Base-by-base conservation (phyloP, 176 grass and related monocot species). In the Tuctoria greenei region DNA sequence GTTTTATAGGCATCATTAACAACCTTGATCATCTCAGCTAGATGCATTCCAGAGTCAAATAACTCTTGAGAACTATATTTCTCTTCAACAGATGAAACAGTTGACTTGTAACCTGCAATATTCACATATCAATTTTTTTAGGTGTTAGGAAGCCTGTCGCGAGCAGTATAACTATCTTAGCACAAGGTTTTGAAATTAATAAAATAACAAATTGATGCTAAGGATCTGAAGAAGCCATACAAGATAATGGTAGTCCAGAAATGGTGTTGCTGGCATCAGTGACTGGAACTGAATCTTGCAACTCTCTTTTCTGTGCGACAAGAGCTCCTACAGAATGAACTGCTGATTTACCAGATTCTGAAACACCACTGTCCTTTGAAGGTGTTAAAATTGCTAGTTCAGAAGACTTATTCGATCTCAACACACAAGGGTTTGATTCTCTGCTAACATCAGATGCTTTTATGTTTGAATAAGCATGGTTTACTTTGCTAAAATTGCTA, bases 1-100 rank as follows among this genome's bases (percentile, higher is more conserved):
- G 67, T 73, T 84, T 84, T 73, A 67, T 69, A 89, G 37, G 74
- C 69, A 79, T 89, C 73, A 55, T 82, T 66, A 82, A 76, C 77
- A 84, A 76, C 50, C 39, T 80, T 69, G 71, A 75, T 55, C 76
- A 89, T 87, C 73, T 93, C 79, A 51, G 39, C 44, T 71, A 89
- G 72, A 74, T 85, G 79, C 64, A 35, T 69, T 59, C 75, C 67
- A 58, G 75, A 80, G 23, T 71, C 43, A 64, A 25, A 37, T 40
- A 50, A 69, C 42, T 72, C 73, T 67, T 79, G 51, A 10, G 51
- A 62, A 17, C 49, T 54, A 61, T 16, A 39, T 21, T 57, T 85
- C 58, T 49, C 72, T 65, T 71, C 63, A 62, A 56, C 2, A 40
- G 20, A 65, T 81, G 81, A 47, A 54, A 39, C 21, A n/a, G 51